phyloP scores from a whole-genome alignment of 2,329 filamentous ascomycete species.

The Ascochyta rabiei region DNA sequence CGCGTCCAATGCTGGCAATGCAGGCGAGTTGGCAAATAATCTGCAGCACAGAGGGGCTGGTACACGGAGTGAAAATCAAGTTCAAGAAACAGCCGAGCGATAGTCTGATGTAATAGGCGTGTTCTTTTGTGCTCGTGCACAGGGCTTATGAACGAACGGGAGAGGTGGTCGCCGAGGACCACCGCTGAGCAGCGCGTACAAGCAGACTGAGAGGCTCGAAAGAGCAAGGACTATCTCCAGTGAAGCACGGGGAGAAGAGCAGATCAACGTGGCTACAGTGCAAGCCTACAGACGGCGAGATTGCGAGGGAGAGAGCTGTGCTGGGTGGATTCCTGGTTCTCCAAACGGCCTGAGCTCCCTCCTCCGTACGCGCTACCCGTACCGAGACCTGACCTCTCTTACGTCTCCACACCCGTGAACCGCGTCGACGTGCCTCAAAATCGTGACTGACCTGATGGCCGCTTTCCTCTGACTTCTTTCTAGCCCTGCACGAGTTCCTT shows the following conservation, averaged over 20 bases:
- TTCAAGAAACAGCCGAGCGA: conserved; percentile 37
- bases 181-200: conserved; percentile 9
- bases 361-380: conserved; percentile 22
- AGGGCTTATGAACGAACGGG: conserved; percentile 27
- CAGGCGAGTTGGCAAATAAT: conserved; percentile 27
- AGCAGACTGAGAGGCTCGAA: not conserved
- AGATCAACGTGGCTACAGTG: not conserved
- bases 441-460: conserved; percentile 47
- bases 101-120: conserved; percentile 34
- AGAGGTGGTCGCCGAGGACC: conserved; percentile 18
- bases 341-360: conserved; percentile 34
- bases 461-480: conserved; percentile 35
- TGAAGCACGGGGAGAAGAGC: not conserved
- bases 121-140: conserved; percentile 38
- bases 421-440: conserved; percentile 37
- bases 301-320: conserved; percentile 20
- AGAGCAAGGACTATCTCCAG: not conserved
- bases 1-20: conserved; percentile 34
- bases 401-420: conserved; percentile 35
- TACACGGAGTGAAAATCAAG: conserved; percentile 38
- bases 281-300: conserved; percentile 5
- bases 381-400: conserved; percentile 21
- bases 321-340: conserved; percentile 29
- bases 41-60: conserved; percentile 44
- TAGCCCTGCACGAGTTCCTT: conserved; percentile 20